These are phyloP conservation scores for Cylindrotheca closterium DNA, from an alignment of 108 stramenopile genomes.

Conservation along the genomic window DNA sequence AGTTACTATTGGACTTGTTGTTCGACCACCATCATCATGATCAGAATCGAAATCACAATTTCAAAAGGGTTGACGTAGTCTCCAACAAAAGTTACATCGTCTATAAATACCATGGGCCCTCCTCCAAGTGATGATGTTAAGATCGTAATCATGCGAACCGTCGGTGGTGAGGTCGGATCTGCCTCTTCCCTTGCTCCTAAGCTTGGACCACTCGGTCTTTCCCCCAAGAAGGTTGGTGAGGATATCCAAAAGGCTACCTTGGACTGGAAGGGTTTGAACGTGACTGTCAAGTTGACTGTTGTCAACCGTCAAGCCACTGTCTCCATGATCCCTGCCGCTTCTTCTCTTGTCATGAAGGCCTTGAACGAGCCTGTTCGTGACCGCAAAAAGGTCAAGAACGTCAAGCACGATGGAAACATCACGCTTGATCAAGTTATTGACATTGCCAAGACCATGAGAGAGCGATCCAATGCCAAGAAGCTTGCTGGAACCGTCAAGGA, in stretches of 20 bases:
- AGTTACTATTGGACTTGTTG: too few relatives aligned
- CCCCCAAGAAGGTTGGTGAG: conserved; percentile 99
- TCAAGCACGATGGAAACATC: conserved; percentile 99
- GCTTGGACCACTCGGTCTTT: conserved; percentile 99
- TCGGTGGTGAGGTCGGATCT: conserved; percentile 98
- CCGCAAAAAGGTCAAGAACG: conserved; percentile 99
- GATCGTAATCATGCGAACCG: conserved; percentile 98
- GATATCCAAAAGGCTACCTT: conserved; percentile 99
- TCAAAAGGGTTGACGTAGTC: conserved; percentile 27
- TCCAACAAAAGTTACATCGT: conserved; percentile 71
- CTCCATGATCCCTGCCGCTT: conserved; percentile 95
- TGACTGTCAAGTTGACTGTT: conserved; percentile 99
- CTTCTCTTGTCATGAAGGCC: conserved; percentile 99
- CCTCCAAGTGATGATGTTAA: conserved; percentile 93
- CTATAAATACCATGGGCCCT: conserved; percentile 97
- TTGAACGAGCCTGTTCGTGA: conserved; percentile 99
- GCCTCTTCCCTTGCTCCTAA: conserved; percentile 99
- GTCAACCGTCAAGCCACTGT: conserved; percentile 99
- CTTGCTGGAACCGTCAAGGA: conserved; percentile 98
- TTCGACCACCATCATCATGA: too few relatives aligned
- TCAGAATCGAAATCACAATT: not conserved
- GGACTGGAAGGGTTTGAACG: conserved; percentile 99
- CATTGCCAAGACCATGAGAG: conserved; percentile 97
- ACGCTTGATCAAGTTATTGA: conserved; percentile 99
- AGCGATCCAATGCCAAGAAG: conserved; percentile 94